These are phyloP conservation scores for Ceratobasidium sp. DNA, from an alignment of 1,284 basidiomycete species.

Conservation along the genomic window DNA sequence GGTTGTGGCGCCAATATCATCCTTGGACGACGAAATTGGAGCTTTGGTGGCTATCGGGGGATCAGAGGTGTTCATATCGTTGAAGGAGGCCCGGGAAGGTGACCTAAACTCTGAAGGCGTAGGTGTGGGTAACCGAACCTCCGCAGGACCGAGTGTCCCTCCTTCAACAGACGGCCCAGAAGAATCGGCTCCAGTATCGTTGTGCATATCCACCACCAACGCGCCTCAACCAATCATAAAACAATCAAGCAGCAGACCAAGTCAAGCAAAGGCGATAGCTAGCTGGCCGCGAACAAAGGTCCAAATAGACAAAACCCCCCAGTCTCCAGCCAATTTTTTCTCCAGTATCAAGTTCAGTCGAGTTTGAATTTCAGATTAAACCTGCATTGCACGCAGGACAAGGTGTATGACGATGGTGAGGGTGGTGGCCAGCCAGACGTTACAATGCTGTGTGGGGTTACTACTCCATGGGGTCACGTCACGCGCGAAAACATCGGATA, in stretches of 20 bases:
- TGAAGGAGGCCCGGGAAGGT: neutral
- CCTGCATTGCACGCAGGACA: neutral
- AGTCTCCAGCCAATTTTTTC: neutral
- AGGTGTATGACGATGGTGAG: neutral
- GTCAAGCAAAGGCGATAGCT: neutral
- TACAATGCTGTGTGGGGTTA: neutral
- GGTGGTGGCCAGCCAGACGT: conserved; percentile 12
- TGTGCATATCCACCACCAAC: neutral
- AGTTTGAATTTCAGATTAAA: neutral
- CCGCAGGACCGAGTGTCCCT: neutral
- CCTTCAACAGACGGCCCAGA: neutral
- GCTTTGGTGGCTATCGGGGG: too few relatives aligned
- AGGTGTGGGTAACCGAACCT: conserved; percentile 30
- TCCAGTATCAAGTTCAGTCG: neutral
- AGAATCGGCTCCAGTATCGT: neutral
- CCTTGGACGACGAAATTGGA: neutral
- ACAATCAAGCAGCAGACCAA: neutral
- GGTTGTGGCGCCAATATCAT: neutral
- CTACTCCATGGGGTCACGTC: neutral
- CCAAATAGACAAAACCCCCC: too few relatives aligned
- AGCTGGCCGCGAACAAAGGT: too few relatives aligned
- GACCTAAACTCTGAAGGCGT: conserved; percentile 28
- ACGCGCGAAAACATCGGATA: neutral
- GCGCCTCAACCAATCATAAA: neutral
- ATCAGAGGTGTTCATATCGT: neutral